A percentile compares a stretch with the other conserved stretches of the same genome.
Evolutionary conservation across 495 filamentous ascomycete genomes (phyloP).

Genomic region (Lichina pygmaea): DNA sequence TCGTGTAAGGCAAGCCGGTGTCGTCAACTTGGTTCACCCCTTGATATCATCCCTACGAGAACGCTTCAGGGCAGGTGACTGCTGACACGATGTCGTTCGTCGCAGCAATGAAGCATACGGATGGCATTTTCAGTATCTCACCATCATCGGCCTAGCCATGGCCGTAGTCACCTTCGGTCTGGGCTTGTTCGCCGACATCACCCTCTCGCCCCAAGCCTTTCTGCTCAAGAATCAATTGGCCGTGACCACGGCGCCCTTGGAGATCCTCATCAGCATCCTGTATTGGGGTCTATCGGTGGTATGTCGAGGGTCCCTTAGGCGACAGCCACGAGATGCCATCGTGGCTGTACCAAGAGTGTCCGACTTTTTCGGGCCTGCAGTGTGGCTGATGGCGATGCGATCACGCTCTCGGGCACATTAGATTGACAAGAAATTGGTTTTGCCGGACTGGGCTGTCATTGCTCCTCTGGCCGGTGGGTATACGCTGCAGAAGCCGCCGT

Average conservation of each 20-base stretch:
- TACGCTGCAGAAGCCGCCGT: neutral
- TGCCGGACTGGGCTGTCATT: conserved; percentile 22
- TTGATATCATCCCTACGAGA: too few relatives aligned
- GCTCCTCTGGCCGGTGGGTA: conserved; percentile 17
- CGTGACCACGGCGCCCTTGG: conserved; percentile 47
- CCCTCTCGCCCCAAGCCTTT: conserved; percentile 36
- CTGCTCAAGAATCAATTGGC: conserved; percentile 45
- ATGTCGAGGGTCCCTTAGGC: neutral
- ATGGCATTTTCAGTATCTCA: conserved; percentile 66
- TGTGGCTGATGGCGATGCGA: too few relatives aligned
- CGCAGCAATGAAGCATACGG: conserved; percentile 42
- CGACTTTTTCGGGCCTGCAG: neutral
- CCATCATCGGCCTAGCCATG: conserved; percentile 51
- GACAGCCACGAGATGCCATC: neutral
- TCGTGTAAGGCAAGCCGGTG: neutral
- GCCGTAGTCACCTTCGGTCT: conserved; percentile 39
- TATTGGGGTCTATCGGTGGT: conserved; percentile 50
- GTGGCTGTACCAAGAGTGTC: neutral
- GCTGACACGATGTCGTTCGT: neutral
- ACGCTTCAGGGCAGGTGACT: too few relatives aligned
- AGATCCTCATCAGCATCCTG: conserved; percentile 56
- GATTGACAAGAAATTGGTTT: conserved; percentile 37
- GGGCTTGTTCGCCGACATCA: conserved; percentile 53
- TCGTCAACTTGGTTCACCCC: neutral
- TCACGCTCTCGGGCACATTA: conserved; percentile 5